Percentiles rank a stretch among this genome's conserved stretches.
Evolutionary conservation across 768 basidiomycete genomes (phyloP).

Genomic region (Inosperma sp.): DNA sequence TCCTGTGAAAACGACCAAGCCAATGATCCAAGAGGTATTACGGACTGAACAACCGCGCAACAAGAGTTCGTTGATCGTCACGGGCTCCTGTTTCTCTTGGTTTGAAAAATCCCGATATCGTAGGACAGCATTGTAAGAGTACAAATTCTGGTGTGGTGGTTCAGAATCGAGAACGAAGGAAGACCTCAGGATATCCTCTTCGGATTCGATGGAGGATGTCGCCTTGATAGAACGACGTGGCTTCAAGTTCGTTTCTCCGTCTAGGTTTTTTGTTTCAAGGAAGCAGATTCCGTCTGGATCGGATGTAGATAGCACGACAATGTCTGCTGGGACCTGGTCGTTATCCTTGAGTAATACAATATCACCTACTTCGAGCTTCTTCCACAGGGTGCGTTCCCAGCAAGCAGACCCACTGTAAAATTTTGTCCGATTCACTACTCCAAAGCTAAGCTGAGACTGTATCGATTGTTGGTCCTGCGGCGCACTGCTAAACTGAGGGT

Average conservation of each 20-base stretch:
- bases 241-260: slow-evolving; percentile 97
- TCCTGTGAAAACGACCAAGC: slow-evolving; percentile 91
- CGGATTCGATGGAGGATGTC: slow-evolving; percentile 69
- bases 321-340: slow-evolving; percentile 95
- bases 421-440: slow-evolving; percentile 80
- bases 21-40: slow-evolving; percentile 91
- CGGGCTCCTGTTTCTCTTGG: slow-evolving; percentile 58
- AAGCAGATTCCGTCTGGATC: slow-evolving; percentile 91
- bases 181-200: slow-evolving; percentile 87
- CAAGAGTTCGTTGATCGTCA: slow-evolving; percentile 89
- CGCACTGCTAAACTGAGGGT: slow-evolving; percentile 38
- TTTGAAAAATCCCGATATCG: slow-evolving; percentile 58
- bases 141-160: slow-evolving; percentile 90
- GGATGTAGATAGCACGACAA: slow-evolving; percentile 87
- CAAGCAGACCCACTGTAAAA: slow-evolving; percentile 63
- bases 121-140: slow-evolving; percentile 82
- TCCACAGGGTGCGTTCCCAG: slow-evolving; percentile 98
- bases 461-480: slow-evolving; percentile 54
- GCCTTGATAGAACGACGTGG: slow-evolving; percentile 71
- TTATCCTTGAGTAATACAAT: slow-evolving; percentile 86
- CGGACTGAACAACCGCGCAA: slow-evolving; percentile 87
- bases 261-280: slow-evolving; percentile 96
- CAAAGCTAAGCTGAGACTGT: slow-evolving; percentile 51
- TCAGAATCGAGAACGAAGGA: slow-evolving; percentile 90
- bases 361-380: slow-evolving; percentile 98